phyloP scores from a whole-genome alignment of 768 basidiomycete genomes.

The Mycena chlorophos region DNA sequence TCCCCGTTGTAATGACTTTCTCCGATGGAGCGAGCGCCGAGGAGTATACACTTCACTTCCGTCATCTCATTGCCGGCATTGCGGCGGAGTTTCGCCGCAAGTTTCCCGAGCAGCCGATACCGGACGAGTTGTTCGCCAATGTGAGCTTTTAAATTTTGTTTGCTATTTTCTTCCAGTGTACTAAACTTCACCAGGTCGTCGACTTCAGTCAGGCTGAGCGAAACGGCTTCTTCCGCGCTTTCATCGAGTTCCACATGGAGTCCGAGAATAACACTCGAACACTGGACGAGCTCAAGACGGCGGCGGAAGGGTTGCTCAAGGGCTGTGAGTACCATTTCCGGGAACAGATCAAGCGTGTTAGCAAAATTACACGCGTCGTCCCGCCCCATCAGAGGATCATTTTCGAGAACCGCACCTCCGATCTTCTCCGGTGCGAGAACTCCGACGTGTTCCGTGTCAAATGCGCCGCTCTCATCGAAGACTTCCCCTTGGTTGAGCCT shows the following conservation, averaged over 20 bases:
- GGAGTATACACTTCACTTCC: slow-evolving; percentile 34
- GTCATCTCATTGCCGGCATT: slow-evolving; percentile 28
- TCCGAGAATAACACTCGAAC: slow-evolving; percentile 4
- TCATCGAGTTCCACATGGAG: slow-evolving; percentile 18
- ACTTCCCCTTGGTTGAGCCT: slow-evolving; percentile 25
- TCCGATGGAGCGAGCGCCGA: slow-evolving; percentile 32
- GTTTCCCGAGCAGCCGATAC: slow-evolving; percentile 6
- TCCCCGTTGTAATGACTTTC: slow-evolving; percentile 34
- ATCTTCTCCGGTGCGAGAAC: slow-evolving; percentile 12
- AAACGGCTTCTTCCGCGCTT: slow-evolving; percentile 13
- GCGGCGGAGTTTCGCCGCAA: slow-evolving; percentile 25
- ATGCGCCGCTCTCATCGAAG: slow-evolving; percentile 19
- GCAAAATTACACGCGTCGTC: slow-evolving; percentile 27
- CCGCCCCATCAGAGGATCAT: slow-evolving; percentile 4
- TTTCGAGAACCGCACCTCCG: slow-evolving; percentile 20
- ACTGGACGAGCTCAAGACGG: slow-evolving; percentile 22
- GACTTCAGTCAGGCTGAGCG: slow-evolving; percentile 29
- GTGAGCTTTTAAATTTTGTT: background rate
- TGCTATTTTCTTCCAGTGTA: background rate
- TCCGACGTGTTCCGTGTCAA: slow-evolving; percentile 8
- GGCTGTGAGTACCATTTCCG: slow-evolving; percentile 35
- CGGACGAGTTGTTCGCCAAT: background rate
- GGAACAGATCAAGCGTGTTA: slow-evolving; percentile 27
- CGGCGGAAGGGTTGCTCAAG: slow-evolving; percentile 22
- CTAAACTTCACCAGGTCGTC: slow-evolving; percentile 26